These are phyloP conservation scores for Boletus semigastroideus DNA, from an alignment of 1,284 basidiomycete genomes.

Conservation along the genomic window DNA sequence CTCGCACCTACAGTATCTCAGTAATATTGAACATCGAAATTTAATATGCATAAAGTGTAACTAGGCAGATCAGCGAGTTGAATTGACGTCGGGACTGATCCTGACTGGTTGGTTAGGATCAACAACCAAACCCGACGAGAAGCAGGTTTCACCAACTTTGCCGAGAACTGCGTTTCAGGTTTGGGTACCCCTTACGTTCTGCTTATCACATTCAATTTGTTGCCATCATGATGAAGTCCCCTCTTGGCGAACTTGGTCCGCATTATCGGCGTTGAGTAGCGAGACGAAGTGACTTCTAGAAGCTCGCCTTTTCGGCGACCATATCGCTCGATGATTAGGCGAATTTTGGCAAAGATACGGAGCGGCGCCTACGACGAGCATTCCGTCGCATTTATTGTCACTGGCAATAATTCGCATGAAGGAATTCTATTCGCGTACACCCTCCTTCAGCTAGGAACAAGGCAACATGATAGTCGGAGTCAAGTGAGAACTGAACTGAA, in stretches of 20 bases:
- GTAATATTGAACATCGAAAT: not conserved
- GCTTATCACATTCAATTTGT: not conserved
- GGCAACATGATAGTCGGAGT: not conserved
- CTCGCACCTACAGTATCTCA: not conserved
- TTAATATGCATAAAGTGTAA: not conserved
- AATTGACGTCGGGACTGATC: no score
- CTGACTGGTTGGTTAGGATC: no score
- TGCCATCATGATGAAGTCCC: not conserved
- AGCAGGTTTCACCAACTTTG: not conserved
- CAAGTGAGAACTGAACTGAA: not conserved
- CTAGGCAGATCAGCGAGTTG: no score
- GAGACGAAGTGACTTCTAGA: slow-evolving; percentile 1
- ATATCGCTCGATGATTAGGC: not conserved
- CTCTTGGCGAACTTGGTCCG: not conserved
- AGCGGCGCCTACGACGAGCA: not conserved
- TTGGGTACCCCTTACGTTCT: not conserved
- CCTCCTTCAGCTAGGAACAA: no score
- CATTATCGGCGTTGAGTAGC: not conserved
- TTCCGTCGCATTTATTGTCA: not conserved
- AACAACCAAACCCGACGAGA: not conserved
- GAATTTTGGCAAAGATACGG: not conserved
- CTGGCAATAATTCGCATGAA: no score
- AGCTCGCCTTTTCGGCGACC: not conserved
- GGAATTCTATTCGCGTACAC: no score
- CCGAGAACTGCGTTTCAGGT: not conserved